Conservation (phyloP, 192 early-diverging fungal species). For the Coemansia sp. region DNA sequence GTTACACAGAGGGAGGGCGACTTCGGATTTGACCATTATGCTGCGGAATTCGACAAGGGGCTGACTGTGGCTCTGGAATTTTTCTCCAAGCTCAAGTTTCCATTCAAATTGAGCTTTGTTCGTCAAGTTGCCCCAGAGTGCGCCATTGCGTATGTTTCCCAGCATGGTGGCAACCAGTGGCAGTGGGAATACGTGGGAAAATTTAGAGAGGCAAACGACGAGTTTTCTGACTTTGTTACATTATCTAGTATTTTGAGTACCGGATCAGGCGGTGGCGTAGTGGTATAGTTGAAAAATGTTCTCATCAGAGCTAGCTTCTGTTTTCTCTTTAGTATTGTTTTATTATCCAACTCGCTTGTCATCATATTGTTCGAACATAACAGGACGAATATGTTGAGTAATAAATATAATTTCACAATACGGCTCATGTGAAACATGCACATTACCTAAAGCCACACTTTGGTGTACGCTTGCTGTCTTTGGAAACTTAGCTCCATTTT, state of each 20-base stretch:
- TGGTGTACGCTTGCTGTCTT: too few relatives aligned
- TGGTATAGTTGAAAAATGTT: too few relatives aligned
- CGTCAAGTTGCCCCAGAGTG: constrained; percentile 5
- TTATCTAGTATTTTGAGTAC: too few relatives aligned
- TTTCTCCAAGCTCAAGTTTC: background rate
- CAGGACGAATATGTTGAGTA: background rate
- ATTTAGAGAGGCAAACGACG: constrained; percentile 14
- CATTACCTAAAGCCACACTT: too few relatives aligned
- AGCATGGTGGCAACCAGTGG: constrained; percentile 11
- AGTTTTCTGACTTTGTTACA: constrained; percentile 5
- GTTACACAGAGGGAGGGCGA: constrained; percentile 7
- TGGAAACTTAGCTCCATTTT: too few relatives aligned
- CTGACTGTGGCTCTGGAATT: constrained; percentile 4
- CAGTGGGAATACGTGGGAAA: constrained; percentile 11
- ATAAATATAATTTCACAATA: too few relatives aligned
- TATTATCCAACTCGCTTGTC: too few relatives aligned
- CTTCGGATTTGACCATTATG: constrained; percentile 12
- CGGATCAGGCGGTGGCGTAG: too few relatives aligned
- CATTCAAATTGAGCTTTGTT: constrained; percentile 12
- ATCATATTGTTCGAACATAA: too few relatives aligned
- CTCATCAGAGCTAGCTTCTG: too few relatives aligned
- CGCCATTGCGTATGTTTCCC: background rate
- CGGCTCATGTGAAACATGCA: too few relatives aligned
- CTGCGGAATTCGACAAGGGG: constrained; percentile 12
- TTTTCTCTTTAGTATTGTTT: too few relatives aligned